A percentile compares a stretch with the other conserved stretches of the same genome.
Conservation (phyloP, 2,329 filamentous ascomycete species). For the Penicillium janthinellum region DNA sequence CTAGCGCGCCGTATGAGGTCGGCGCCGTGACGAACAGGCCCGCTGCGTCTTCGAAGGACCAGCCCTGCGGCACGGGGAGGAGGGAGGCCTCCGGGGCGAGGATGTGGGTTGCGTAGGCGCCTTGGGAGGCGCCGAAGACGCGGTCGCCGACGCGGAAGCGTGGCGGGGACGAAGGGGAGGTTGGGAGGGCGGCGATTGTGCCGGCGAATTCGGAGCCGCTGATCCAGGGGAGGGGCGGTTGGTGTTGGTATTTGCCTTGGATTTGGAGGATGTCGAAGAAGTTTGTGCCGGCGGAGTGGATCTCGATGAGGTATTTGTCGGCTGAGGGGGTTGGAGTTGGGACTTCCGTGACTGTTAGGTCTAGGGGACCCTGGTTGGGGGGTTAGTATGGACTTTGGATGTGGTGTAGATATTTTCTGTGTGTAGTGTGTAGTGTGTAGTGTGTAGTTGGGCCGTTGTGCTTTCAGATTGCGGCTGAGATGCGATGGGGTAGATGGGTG, state of each 20-base stretch:
- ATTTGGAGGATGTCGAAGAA: constrained; percentile 98
- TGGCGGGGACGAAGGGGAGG: constrained; percentile 44
- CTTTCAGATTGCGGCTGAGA: constrained; percentile 3
- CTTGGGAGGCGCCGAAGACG: constrained; percentile 85
- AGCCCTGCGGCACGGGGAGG: constrained; percentile 74
- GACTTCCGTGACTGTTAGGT: constrained; percentile 74
- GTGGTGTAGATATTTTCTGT: background rate
- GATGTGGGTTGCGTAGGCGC: constrained; percentile 79
- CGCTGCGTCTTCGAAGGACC: constrained; percentile 82
- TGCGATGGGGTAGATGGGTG: background rate
- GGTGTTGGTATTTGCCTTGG: constrained; percentile 91
- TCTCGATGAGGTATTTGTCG: constrained; percentile 80
- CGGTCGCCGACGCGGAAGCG: constrained; percentile 75
- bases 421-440: too few relatives aligned
- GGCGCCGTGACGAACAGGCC: constrained; percentile 91
- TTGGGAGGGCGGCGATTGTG: constrained; percentile 68
- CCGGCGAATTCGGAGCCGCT: constrained; percentile 87
- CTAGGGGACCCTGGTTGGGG: constrained; percentile 66
- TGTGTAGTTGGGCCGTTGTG: background rate
- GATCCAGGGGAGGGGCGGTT: constrained; percentile 85
- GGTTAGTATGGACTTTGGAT: background rate
- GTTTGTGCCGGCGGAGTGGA: constrained; percentile 86
- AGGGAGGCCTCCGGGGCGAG: constrained; percentile 67
- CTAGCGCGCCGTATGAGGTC: constrained; percentile 82
- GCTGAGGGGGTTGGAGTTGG: constrained; percentile 71